Conservation (phyloP, 371 early-diverging fungal species). For the Capillidium rhysosporum region DNA sequence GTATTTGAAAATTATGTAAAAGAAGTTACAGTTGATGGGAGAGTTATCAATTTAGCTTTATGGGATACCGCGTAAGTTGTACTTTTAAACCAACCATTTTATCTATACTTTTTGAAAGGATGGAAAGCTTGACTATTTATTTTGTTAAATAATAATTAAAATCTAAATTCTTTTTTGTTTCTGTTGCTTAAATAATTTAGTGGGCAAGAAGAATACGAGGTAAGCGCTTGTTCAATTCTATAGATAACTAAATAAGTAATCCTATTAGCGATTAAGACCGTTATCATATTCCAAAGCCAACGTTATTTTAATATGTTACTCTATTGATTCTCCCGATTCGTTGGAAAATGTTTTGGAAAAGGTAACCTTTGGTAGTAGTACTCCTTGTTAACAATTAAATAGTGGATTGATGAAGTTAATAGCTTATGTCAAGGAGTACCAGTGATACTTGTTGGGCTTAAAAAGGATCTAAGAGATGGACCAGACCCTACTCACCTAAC, state of each 20-base stretch:
- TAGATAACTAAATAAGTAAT: not conserved
- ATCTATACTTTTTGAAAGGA: not conserved
- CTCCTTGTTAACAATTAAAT: slow-evolving; percentile 4
- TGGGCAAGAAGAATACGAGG: slow-evolving; percentile 79
- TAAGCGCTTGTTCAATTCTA: slow-evolving; percentile 4
- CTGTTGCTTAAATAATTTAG: slow-evolving; percentile 6
- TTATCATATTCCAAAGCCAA: slow-evolving; percentile 81
- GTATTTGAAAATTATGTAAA: slow-evolving; percentile 47
- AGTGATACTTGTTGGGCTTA: slow-evolving; percentile 52
- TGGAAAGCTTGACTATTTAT: not conserved
- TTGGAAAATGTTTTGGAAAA: slow-evolving; percentile 66
- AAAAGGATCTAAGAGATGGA: slow-evolving; percentile 49
- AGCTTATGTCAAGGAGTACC: slow-evolving; percentile 46
- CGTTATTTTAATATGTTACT: slow-evolving; percentile 70
- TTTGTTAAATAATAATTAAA: not conserved
- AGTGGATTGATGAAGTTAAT: slow-evolving; percentile 60
- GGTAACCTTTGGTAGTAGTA: slow-evolving; percentile 13
- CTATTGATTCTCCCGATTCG: slow-evolving; percentile 69
- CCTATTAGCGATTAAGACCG: slow-evolving; percentile 72
- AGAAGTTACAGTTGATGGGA: slow-evolving; percentile 35
- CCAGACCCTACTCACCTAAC: slow-evolving; percentile 17
- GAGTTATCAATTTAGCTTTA: slow-evolving; percentile 29
- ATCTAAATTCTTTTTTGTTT: too few relatives aligned
- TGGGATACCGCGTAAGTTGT: slow-evolving; percentile 49
- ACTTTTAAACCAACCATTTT: too few relatives aligned